A percentile compares a stretch with the other conserved stretches of the same genome.
These are phyloP conservation scores for Hypoxylon rubiginosum DNA, from an alignment of 2,329 filamentous ascomycete species.

Conservation along the genomic window DNA sequence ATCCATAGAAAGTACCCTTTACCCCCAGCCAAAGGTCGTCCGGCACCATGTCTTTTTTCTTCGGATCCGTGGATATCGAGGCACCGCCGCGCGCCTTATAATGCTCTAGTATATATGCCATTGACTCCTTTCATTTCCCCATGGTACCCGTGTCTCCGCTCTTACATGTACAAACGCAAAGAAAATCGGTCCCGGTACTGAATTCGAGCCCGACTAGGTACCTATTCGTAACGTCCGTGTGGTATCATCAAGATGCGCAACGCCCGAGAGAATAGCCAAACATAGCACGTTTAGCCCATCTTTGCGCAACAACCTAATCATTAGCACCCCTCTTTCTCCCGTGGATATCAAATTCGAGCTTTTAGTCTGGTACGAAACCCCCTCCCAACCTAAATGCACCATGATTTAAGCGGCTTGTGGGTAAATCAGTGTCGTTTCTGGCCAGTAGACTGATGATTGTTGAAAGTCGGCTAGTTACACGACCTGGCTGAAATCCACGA, in stretches of 20 bases:
- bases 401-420: conserved; percentile 10
- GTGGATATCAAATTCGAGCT: conserved; percentile 24
- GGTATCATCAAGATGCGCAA: conserved; percentile 33
- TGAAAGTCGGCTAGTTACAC: conserved; percentile 7
- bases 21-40: conserved; percentile 12
- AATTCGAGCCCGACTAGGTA: conserved; percentile 33
- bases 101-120: conserved; percentile 50
- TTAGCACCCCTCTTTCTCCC: conserved; percentile 18
- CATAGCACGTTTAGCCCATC: conserved; percentile 26
- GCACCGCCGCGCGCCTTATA: conserved; percentile 45
- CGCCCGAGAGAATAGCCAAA: conserved; percentile 35
- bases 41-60: conserved; percentile 37
- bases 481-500: conserved; percentile 20
- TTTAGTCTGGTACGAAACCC: conserved; percentile 16
- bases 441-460: conserved; percentile 16
- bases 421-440: conserved; percentile 16
- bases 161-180: conserved; percentile 43
- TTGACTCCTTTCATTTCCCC: conserved; percentile 41
- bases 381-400: conserved; percentile 19
- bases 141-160: conserved; percentile 24
- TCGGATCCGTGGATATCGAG: conserved; percentile 45
- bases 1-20: conserved; percentile 42
- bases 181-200: conserved; percentile 35
- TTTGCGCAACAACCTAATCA: conserved; percentile 21
- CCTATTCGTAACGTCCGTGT: conserved; percentile 25